Base-by-base conservation (phyloP, 768 basidiomycete genomes). In the Amanita subjunquillea region DNA sequence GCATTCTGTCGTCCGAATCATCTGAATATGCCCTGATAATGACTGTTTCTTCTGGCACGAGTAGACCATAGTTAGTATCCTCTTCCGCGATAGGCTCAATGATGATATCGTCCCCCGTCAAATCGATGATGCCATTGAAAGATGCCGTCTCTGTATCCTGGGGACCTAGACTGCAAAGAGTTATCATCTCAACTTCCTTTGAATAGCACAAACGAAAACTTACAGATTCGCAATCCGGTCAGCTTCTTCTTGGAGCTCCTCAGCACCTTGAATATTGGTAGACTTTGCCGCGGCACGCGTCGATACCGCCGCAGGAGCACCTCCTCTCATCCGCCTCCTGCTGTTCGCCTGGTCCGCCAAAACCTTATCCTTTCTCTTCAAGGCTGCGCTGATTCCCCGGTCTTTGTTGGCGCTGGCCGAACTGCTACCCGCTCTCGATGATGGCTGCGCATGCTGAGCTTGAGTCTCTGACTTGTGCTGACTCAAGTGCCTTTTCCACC, bases 21-120 rank as follows among this genome's bases (percentile, higher is more conserved):
- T 93, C 93, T 0, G 87, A 83, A 62, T 92, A 99, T 1, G 89
- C 78, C 3, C 94, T 79, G 29, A 99, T 78, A 39, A 98, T 65
- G 20, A 98, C 82, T 0, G 87, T 84, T 58, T 96, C 79, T 59
- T 87, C 83, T 0, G 88, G 82, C 3, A 75, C 62, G 30, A 97
- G 65, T 12, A 99, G 64, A 0, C 94, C 93, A 56, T 91, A 98
- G 57, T 81, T 72, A 13, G 75, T 69, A 59, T 94, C 84, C 65
- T 38, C 72, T 72, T 12, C 58, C 63, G 70, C 65, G 20, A 64
- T 67, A 9, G 72, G 67, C 32, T 76, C 73, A 6, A 71, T 41
- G 5, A 55, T 54, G 30, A 63, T 38, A 53, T 67, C 57, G 48
- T 66, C 60, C 52, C 64, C 66, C 3, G 60, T 63, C 8, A 63